These are phyloP conservation scores for Mycena polygramma DNA, from an alignment of 768 basidiomycete species.

Conservation along the genomic window DNA sequence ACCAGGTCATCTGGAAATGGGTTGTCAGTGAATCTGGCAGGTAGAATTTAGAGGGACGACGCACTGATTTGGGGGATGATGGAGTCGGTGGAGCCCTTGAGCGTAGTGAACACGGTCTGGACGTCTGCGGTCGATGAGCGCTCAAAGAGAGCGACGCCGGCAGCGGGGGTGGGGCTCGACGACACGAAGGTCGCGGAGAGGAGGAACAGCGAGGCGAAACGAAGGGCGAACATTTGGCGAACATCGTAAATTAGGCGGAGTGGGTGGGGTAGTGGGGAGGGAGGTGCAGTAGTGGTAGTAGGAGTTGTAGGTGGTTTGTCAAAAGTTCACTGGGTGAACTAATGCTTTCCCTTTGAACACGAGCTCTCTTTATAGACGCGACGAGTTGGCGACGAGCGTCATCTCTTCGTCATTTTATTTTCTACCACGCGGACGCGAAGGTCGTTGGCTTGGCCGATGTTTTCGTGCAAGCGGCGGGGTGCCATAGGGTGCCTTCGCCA, in stretches of 20 bases:
- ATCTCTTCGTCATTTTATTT: too few species aligned
- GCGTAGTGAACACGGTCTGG: constrained; percentile 35
- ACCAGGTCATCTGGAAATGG: constrained; percentile 23
- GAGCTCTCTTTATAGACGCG: not conserved
- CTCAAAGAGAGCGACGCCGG: constrained; percentile 12
- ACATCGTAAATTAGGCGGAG: constrained; percentile 27
- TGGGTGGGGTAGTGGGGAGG: too few species aligned
- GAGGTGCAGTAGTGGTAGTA: not conserved
- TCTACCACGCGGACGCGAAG: too few species aligned
- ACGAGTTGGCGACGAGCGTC: not conserved
- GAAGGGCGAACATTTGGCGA: constrained; percentile 37
- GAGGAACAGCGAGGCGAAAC: constrained; percentile 26
- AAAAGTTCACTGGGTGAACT: constrained; percentile 13
- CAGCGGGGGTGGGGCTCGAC: constrained; percentile 18
- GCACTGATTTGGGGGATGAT: constrained; percentile 43
- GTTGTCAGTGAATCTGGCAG: not conserved
- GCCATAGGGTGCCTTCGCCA: too few species aligned
- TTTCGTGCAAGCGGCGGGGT: too few species aligned
- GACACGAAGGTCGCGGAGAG: constrained; percentile 34
- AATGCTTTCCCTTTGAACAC: not conserved
- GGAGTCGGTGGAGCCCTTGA: constrained; percentile 38
- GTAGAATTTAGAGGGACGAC: not conserved
- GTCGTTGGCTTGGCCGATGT: too few species aligned
- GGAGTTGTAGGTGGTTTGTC: not conserved
- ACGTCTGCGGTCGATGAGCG: constrained; percentile 39